Conservation (phyloP, 371 early-diverging fungal genomes). For the Mucor lusitanicus region DNA sequence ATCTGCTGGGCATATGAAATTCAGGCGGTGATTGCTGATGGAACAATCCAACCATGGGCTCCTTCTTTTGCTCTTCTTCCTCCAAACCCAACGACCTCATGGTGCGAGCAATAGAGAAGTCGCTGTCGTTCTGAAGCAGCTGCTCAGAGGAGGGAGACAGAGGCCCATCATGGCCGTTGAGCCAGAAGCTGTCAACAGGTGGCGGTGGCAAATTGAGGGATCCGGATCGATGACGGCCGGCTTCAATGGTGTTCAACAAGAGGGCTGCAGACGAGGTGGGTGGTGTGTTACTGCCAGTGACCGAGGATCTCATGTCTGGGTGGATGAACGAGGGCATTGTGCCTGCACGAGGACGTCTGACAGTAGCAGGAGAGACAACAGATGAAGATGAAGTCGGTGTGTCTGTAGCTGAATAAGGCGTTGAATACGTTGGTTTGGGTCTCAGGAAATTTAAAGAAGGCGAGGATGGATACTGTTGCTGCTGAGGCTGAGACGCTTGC, state of each 20-base stretch:
- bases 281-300: constrained; percentile 33
- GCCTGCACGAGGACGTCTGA: constrained; percentile 74
- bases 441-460: constrained; percentile 38
- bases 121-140: constrained; percentile 58
- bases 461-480: constrained; percentile 7
- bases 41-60: constrained; percentile 11
- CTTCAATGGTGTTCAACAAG: constrained; percentile 43
- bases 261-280: constrained; percentile 47
- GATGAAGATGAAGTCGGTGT: background rate
- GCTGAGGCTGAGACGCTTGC: background rate
- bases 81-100: constrained; percentile 79
- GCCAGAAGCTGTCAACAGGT: constrained; percentile 59
- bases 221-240: constrained; percentile 53
- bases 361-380: constrained; percentile 6
- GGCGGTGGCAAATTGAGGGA: constrained; percentile 72
- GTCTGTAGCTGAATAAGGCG: constrained; percentile 10
- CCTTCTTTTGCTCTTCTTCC: constrained; percentile 47
- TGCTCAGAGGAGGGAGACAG: constrained; percentile 62
- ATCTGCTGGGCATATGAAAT: constrained; percentile 40
- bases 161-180: constrained; percentile 35
- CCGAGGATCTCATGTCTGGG: constrained; percentile 26
- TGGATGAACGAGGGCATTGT: constrained; percentile 75
- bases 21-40: constrained; percentile 42
- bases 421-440: constrained; percentile 19
- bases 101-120: constrained; percentile 70